These are phyloP conservation scores for Tolypocladium inflatum DNA, from an alignment of 2,329 filamentous ascomycete species.

Conservation along the genomic window DNA sequence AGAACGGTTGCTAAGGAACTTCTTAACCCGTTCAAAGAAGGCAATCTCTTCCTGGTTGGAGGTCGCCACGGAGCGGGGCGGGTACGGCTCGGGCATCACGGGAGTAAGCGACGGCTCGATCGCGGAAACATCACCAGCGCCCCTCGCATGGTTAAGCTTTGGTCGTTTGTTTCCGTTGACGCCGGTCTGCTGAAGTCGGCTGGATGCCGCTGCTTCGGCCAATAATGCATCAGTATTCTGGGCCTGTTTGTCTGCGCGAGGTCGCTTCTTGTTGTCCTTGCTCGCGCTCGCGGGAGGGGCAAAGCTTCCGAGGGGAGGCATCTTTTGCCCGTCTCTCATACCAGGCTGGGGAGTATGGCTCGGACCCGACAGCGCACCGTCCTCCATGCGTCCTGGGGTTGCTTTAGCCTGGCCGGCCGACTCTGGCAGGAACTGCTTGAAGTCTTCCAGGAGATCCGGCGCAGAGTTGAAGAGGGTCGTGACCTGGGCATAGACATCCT, in stretches of 20 bases:
- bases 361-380: conserved; percentile 27
- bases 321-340: conserved; percentile 56
- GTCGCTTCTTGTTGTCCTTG: conserved; percentile 86
- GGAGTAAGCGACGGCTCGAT: conserved; percentile 85
- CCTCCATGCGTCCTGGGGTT: conserved; percentile 50
- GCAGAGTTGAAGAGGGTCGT: conserved; percentile 89
- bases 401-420: conserved; percentile 51
- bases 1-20: conserved; percentile 86
- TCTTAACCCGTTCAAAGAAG: conserved; percentile 96
- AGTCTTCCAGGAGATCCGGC: conserved; percentile 91
- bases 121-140: conserved; percentile 46
- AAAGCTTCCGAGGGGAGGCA: conserved; percentile 94
- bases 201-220: conserved; percentile 30
- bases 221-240: conserved; percentile 37
- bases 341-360: conserved; percentile 47
- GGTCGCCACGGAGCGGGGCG: conserved; percentile 62
- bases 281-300: conserved; percentile 70
- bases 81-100: conserved; percentile 76
- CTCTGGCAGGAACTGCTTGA: conserved; percentile 96
- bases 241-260: conserved; percentile 48
- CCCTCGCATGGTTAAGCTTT: conserved; percentile 64
- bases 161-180: conserved; percentile 50
- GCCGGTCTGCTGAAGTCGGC: conserved; percentile 18
- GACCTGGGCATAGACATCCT: conserved; percentile 96
- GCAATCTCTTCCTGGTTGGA: conserved; percentile 76